Percentiles rank a stretch among this genome's conserved stretches.
These are phyloP conservation scores for Sistotremastrum niveocremeum DNA, from an alignment of 768 basidiomycete species.

Conservation along the genomic window DNA sequence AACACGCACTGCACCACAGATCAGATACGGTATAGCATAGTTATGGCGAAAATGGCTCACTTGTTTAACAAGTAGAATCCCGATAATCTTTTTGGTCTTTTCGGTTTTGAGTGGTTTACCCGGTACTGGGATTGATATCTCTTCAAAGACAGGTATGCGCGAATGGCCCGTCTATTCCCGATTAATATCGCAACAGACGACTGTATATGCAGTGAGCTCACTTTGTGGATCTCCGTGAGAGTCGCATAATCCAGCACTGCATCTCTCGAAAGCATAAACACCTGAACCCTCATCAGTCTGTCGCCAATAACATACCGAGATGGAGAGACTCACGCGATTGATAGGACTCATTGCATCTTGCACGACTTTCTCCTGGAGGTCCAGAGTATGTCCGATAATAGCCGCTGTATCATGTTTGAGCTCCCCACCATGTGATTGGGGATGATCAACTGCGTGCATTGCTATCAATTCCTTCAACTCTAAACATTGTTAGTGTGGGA, in stretches of 20 bases:
- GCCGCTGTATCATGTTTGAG: constrained; percentile 76
- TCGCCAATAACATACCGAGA: constrained; percentile 28
- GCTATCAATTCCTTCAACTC: constrained; percentile 87
- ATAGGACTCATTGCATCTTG: constrained; percentile 31
- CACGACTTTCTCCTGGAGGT: constrained; percentile 75
- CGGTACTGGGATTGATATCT: constrained; percentile 47
- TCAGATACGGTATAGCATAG: not conserved
- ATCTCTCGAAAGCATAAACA: constrained; percentile 84
- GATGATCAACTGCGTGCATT: constrained; percentile 60
- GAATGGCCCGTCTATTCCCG: constrained; percentile 50
- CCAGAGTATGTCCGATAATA: constrained; percentile 82
- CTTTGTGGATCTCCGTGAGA: constrained; percentile 59
- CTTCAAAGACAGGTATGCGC: constrained; percentile 72
- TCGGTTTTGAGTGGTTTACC: constrained; percentile 7
- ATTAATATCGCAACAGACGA: constrained; percentile 69
- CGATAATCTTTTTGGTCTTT: constrained; percentile 70
- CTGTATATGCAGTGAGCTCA: constrained; percentile 75
- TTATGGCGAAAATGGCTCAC: constrained; percentile 12
- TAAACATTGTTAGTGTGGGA: constrained; percentile 6
- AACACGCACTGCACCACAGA: constrained; percentile 43
- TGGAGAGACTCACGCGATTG: constrained; percentile 18
- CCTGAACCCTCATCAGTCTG: constrained; percentile 57
- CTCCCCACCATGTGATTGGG: constrained; percentile 60
- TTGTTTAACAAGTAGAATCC: constrained; percentile 79
- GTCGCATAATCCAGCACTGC: constrained; percentile 71